A percentile compares a stretch with the other conserved stretches of the same genome.
Conservation (phyloP, 805 yeast species). For the Monosporozyma aerobia region DNA sequence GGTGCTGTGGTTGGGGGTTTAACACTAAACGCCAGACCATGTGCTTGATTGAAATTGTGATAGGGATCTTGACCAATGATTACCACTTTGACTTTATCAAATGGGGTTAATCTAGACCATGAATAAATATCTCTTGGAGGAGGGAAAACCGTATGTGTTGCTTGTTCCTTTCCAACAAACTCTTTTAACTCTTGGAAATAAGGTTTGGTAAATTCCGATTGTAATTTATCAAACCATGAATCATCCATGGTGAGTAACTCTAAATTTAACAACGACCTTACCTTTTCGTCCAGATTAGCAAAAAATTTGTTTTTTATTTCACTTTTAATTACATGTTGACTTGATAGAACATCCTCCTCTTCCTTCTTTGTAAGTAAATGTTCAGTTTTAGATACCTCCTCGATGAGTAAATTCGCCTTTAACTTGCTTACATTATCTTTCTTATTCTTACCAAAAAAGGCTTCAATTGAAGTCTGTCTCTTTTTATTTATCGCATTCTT, state of each 20-base stretch:
- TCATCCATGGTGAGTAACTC: conserved; percentile 67
- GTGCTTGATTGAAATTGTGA: conserved; percentile 88
- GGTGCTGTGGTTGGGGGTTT: conserved; percentile 79
- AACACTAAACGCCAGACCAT: conserved; percentile 91
- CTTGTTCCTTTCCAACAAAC: conserved; percentile 45
- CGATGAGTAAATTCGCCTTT: background rate
- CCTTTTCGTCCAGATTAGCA: background rate
- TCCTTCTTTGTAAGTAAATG: background rate
- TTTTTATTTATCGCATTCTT: background rate
- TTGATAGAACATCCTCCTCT: background rate
- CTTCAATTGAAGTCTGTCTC: conserved; percentile 11
- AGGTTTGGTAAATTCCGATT: conserved; percentile 70
- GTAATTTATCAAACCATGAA: conserved; percentile 68
- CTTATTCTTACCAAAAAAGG: conserved; percentile 9
- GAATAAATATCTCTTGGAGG: conserved; percentile 71
- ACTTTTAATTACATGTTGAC: background rate
- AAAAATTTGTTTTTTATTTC: background rate
- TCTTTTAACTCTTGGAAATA: conserved; percentile 68
- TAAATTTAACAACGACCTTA: conserved; percentile 2
- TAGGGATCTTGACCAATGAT: conserved; percentile 95
- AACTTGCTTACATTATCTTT: conserved; percentile 4
- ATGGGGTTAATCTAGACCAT: conserved; percentile 83
- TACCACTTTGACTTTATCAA: conserved; percentile 62
- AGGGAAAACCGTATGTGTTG: conserved; percentile 59
- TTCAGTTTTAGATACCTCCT: background rate